Conservation (phyloP, 768 basidiomycete genomes). For the Trametes sanguinea region DNA sequence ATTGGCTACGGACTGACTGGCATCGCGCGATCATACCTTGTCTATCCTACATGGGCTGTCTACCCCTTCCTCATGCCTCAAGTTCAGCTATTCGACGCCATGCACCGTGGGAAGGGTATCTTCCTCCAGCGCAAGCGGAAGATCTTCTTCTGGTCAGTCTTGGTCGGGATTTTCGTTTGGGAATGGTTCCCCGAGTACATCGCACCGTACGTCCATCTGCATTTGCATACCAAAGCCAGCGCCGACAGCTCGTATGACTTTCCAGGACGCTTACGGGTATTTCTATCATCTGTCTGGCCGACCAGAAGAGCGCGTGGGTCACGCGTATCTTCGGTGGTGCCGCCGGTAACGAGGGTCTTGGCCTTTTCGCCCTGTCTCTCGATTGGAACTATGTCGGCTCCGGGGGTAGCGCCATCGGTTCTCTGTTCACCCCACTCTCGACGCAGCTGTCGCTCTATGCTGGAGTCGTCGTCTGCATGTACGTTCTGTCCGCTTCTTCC, state of each 20-base stretch:
- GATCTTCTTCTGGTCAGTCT: slow-evolving; percentile 36
- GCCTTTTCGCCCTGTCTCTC: slow-evolving; percentile 54
- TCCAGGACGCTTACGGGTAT: slow-evolving; percentile 55
- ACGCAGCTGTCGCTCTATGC: slow-evolving; percentile 21
- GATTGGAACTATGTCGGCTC: slow-evolving; percentile 55
- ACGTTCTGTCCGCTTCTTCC: slow-evolving; percentile 9
- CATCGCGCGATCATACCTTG: slow-evolving; percentile 50
- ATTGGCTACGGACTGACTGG: slow-evolving; percentile 36
- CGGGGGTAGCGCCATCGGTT: slow-evolving; percentile 41
- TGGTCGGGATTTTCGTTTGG: slow-evolving; percentile 45
- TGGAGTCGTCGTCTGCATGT: slow-evolving; percentile 37
- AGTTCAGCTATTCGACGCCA: slow-evolving; percentile 45
- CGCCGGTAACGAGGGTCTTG: slow-evolving; percentile 63
- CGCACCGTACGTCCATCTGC: slow-evolving; percentile 21
- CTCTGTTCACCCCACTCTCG: slow-evolving; percentile 34
- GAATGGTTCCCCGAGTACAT: slow-evolving; percentile 43
- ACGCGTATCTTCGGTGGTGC: slow-evolving; percentile 63
- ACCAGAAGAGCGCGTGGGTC: slow-evolving; percentile 49
- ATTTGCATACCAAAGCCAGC: background rate
- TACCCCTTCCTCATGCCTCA: slow-evolving; percentile 44
- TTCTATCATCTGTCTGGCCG: slow-evolving; percentile 57
- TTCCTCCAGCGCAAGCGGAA: slow-evolving; percentile 39
- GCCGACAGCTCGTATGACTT: background rate
- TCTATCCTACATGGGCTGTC: slow-evolving; percentile 51
- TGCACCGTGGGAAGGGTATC: slow-evolving; percentile 44